Evolutionary conservation across 768 basidiomycete species (phyloP), one percentile per base, ranked within the genome.

Genomic region (Macrolepiota fuliginosa): DNA sequence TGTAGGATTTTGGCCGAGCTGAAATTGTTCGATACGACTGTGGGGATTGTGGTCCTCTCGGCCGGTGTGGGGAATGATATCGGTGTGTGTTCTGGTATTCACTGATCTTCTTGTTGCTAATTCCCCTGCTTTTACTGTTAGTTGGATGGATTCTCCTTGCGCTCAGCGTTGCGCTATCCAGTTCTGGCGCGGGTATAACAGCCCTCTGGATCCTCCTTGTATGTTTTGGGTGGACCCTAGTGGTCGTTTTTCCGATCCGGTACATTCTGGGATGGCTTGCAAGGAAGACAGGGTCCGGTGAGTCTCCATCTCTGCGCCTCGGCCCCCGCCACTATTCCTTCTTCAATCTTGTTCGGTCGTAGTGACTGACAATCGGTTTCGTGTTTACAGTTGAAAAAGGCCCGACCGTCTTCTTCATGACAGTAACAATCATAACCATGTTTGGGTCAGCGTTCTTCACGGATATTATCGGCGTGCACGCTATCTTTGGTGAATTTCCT

Each of bases 391-490:
- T 81, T 36, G 89, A 94, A 64, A 88, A 85, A 50, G 91, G 91
- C 0, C 96, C 96, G 0, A 88, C 92, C 0, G 88, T 93, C 64
- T 84, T 89, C 65, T 94, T 95, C 74, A 96, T 97, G 92, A 94
- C 92, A 0, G 72, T 85, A 0, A 89, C 88, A 15, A 89, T 96
- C 58, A 73, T 96, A 13, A 73, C 92, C 6, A 77, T 94, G 12
- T 96, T 98, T 74, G 87, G 84, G 0, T 91, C 87, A 6, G 92
- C 95, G 0, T 98, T 96, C 74, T 89, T 98, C 70, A 97, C 95
- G 1, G 95, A 96, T 67, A 79, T 91, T 58, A 94, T 98, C 66
- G 96, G 94, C 22, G 91, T 94, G 1, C 90, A 94, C 69, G 89
- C 94, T 39, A 94, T 96, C 64, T 96, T 96, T 69, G 94, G 94